Evolutionary conservation across 2,329 filamentous ascomycete species (phyloP), one percentile per base, ranked within the genome.

Genomic region (Fusarium luffae): DNA sequence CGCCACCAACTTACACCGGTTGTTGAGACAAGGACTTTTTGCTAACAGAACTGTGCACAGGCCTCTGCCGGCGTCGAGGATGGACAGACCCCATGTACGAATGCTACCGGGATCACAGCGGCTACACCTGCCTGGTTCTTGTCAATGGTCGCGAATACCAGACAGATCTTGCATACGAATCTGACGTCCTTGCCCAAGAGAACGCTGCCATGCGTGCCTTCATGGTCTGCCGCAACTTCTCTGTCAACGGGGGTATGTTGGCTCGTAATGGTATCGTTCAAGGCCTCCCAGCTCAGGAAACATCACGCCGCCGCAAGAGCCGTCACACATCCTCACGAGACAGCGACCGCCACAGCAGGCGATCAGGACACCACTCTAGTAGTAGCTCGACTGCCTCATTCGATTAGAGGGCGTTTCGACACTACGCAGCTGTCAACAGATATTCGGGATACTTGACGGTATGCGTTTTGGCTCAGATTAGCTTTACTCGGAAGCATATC

Each of bases 111-210:
- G 90, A 90, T 76, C 83, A 86, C 70, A 88, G 85, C 75, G 94
- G 94, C 78, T 97, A 91, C 81, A 93, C 92, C 63, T 98, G 94
- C 84, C 90, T 94, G 62, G 95, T 97, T 60, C 88, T 96, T 69
- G 95, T 98, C 79, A 98, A 98, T 84, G 97, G 97, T 74, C 92
- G 95, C 77, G 93, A 97, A 84, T 98, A 98, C 83, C 93, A 94
- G 79, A 97, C 94, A 44, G 94, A 97, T 79, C 87, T 92, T 40
- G 88, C 91, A 69, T 97, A 96, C 82, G 90, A 92, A 78, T 92
- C 91, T 68, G 92, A 95, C 78, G 85, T 88, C 50, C 85, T 97
- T 71, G 95, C 95, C 48, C 93, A 94, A 77, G 94, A 98, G 80
- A 96, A 95, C 76, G 95, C 95, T 27, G 95, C 95, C 65, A 97